Conservation (phyloP, 306 rosid genomes). For the Ziziphus jujuba region DNA sequence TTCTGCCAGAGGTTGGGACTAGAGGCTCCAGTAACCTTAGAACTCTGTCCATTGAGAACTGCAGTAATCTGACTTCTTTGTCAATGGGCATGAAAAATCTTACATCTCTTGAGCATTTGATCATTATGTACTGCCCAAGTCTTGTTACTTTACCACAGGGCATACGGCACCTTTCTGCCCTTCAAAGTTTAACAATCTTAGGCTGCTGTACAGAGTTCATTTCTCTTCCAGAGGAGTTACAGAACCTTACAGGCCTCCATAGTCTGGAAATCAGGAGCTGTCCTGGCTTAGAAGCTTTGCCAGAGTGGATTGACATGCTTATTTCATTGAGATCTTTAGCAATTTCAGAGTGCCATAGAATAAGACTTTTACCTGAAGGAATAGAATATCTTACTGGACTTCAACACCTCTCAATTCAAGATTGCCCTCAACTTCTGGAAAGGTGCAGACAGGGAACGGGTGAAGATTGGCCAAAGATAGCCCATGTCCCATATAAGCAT, state of each 20-base stretch:
- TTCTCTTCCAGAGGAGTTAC: constrained; percentile 9
- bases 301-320: constrained; percentile 15
- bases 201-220: constrained; percentile 4
- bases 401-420: constrained; percentile 22
- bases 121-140: constrained; percentile 17
- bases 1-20: neutral
- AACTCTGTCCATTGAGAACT: constrained; percentile 22
- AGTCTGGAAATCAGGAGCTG: neutral
- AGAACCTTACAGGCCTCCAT: neutral
- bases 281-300: constrained; percentile 5
- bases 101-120: constrained; percentile 17
- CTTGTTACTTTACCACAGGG: constrained; percentile 2
- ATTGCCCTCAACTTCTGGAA: neutral
- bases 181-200: constrained; percentile 6
- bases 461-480: constrained; percentile 17
- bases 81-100: constrained; percentile 12
- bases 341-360: neutral
- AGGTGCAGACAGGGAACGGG: neutral
- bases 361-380: neutral
- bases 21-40: constrained; percentile 5
- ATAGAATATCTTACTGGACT: neutral
- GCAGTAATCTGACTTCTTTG: constrained; percentile 1
- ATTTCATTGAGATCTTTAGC: constrained; percentile 2
- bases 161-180: constrained; percentile 8
- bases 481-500: constrained; percentile 8